phyloP scores from a whole-genome alignment of 495 filamentous ascomycete genomes.

The Geoglossum glabrum region DNA sequence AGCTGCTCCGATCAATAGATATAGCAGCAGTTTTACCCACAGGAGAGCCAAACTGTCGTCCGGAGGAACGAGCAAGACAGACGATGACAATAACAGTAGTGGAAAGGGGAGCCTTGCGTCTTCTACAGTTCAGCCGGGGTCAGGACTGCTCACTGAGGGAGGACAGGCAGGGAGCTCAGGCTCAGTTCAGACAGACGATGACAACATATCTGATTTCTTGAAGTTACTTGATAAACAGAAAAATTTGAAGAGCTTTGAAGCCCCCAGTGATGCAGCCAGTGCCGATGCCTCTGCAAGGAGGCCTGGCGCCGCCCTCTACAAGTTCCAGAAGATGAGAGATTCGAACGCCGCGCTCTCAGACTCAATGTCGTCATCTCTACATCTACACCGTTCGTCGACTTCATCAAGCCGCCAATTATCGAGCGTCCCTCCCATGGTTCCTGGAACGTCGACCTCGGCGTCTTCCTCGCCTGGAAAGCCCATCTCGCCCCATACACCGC shows the following conservation, averaged over 20 bases:
- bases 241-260: slow-evolving; percentile 49
- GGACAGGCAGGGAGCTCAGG: slow-evolving; percentile 47
- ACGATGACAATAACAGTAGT: slow-evolving; percentile 73
- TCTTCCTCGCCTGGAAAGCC: slow-evolving; percentile 84
- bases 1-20: slow-evolving; percentile 46
- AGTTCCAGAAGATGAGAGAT: slow-evolving; percentile 69
- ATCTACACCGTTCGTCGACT: slow-evolving; percentile 60
- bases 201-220: slow-evolving; percentile 81
- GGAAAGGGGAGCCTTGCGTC: slow-evolving; percentile 72
- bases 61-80: slow-evolving; percentile 45
- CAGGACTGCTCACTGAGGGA: slow-evolving; percentile 55
- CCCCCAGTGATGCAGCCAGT: slow-evolving; percentile 19
- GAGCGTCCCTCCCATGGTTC: slow-evolving; percentile 67
- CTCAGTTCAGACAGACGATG: slow-evolving; percentile 68
- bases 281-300: slow-evolving; percentile 38
- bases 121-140: slow-evolving; percentile 66
- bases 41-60: slow-evolving; percentile 57
- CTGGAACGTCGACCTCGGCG: slow-evolving; percentile 59
- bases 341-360: slow-evolving; percentile 71
- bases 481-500: slow-evolving; percentile 80
- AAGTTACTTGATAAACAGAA: slow-evolving; percentile 68
- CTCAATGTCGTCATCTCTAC: slow-evolving; percentile 66
- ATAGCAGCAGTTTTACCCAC: slow-evolving; percentile 76
- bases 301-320: slow-evolving; percentile 46
- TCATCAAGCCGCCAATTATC: slow-evolving; percentile 71